Base-by-base conservation (phyloP, 1,284 basidiomycete genomes). In the Leccinum colubrinum region DNA sequence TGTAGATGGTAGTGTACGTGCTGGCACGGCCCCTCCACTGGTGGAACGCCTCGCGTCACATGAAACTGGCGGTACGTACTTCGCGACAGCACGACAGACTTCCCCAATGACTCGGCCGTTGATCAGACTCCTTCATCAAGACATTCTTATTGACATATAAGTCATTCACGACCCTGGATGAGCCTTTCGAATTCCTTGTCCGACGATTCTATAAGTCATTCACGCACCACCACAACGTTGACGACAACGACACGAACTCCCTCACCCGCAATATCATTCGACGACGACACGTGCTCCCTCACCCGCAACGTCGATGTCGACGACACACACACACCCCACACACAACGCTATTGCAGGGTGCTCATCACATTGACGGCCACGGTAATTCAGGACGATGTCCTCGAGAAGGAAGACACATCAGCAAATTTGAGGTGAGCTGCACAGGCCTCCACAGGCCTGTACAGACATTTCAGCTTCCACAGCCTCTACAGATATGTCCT, bases 121-220 rank as follows among this genome's bases (percentile, higher is more conserved):
- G 46, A 43, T 59, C 25, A 91, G 95, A 96, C 74, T 81, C 86
- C 6, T 99, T 94, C 78, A 93, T 88, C 73, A 91, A 93, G 73
- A 91, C 95, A 1, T 99, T 99, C 84, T 77, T 99, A 64, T 91
- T 97, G 85, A 99, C 97, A 1, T 98, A 95, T 81, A 94, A 96
- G 68, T 97, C 95, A 27, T 27, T 27, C 27, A 27, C 27, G 27
- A 90, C 89, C 1, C 80, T 94, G 17, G 85, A 94, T 60, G 90
- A 95, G 62, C 78, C 99, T 22, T 90, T 98, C 62, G 88, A 94
- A 58, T 80, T 94, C 17, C 85, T 99, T 27, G 85, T 93, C 9
- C 82, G 86, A 61, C 88, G 97, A 6, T 99, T 95, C 78, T 98
- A 95, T 81, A 94, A 96, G 68, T 97, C 95, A 27, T 27, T 27